Percentiles rank a stretch among this genome's conserved stretches.
These are phyloP conservation scores for Agaricales sp. DNA, from an alignment of 1,284 basidiomycete genomes.

Conservation along the genomic window DNA sequence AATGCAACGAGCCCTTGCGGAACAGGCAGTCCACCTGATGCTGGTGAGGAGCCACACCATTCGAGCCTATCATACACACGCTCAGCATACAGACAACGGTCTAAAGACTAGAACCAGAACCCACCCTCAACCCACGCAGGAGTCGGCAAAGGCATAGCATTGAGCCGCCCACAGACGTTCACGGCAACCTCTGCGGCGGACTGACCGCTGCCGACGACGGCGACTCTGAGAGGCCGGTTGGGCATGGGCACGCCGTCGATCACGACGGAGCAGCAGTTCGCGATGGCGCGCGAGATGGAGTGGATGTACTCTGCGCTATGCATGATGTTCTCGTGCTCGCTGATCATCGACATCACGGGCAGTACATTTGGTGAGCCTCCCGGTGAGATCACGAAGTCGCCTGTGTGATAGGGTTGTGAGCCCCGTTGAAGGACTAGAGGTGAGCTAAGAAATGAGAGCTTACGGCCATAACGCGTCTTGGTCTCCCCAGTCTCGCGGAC, in stretches of 20 bases:
- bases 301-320: neutral
- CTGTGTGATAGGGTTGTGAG: slow-evolving; percentile 17
- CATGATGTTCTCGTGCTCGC: neutral
- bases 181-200: slow-evolving; percentile 45
- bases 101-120: neutral
- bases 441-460: slow-evolving; percentile 16
- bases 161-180: slow-evolving; percentile 33
- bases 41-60: slow-evolving; percentile 9
- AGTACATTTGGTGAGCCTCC: slow-evolving; percentile 39
- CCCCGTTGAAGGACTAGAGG: no score
- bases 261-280: neutral
- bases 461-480: slow-evolving; percentile 27
- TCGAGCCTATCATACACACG: neutral
- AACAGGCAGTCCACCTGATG: slow-evolving; percentile 45
- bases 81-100: neutral
- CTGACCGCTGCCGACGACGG: slow-evolving; percentile 45
- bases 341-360: slow-evolving; percentile 18
- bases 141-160: slow-evolving; percentile 13
- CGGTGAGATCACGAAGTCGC: slow-evolving; percentile 39
- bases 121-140: neutral
- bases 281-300: neutral
- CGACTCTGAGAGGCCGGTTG: slow-evolving; percentile 19
- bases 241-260: neutral
- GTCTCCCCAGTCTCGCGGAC: slow-evolving; percentile 25
- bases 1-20: slow-evolving; percentile 40